Percentiles rank a stretch among this genome's conserved stretches.
These are phyloP conservation scores for Datisca glomerata DNA, from an alignment of 306 rosid species.

Conservation along the genomic window DNA sequence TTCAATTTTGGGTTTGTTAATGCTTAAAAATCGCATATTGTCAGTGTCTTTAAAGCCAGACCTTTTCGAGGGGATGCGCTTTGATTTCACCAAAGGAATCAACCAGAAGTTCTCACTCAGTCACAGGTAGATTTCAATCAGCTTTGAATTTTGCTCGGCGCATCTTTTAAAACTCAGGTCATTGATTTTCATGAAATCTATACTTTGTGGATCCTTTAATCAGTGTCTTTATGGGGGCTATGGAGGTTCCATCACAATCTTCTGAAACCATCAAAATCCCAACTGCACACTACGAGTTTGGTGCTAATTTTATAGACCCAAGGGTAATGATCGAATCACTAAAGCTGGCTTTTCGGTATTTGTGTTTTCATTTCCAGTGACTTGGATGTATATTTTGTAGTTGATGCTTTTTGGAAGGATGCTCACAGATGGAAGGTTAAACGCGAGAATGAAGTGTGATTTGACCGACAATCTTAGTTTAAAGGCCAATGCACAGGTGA, in stretches of 20 bases:
- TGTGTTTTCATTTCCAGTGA: not conserved
- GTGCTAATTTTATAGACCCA: constrained; percentile 89
- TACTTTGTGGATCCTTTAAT: not conserved
- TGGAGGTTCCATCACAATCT: constrained; percentile 81
- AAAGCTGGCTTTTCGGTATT: not conserved
- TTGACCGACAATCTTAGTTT: constrained; percentile 60
- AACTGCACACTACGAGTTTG: constrained; percentile 84
- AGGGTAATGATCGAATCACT: constrained; percentile 49
- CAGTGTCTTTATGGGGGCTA: constrained; percentile 91
- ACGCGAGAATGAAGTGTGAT: constrained; percentile 78
- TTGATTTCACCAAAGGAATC: constrained; percentile 87
- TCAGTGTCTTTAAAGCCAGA: constrained; percentile 99
- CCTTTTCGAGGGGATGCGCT: constrained; percentile 84
- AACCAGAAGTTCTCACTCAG: constrained; percentile 86
- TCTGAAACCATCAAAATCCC: constrained; percentile 80
- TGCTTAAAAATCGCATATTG: too few relatives aligned
- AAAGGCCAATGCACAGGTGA: constrained; percentile 95
- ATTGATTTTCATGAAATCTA: constrained; percentile 4
- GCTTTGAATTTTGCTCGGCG: constrained; percentile 2
- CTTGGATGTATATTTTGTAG: constrained; percentile 34
- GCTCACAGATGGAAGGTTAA: constrained; percentile 86
- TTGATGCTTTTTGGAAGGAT: constrained; percentile 88
- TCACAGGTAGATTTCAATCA: constrained; percentile 53
- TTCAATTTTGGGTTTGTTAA: too few relatives aligned
- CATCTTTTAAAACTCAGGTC: too few relatives aligned